A percentile compares a stretch with the other conserved stretches of the same genome.
phyloP scores from a whole-genome alignment of 129 eudicot genomes.

The Apium graveolens region DNA sequence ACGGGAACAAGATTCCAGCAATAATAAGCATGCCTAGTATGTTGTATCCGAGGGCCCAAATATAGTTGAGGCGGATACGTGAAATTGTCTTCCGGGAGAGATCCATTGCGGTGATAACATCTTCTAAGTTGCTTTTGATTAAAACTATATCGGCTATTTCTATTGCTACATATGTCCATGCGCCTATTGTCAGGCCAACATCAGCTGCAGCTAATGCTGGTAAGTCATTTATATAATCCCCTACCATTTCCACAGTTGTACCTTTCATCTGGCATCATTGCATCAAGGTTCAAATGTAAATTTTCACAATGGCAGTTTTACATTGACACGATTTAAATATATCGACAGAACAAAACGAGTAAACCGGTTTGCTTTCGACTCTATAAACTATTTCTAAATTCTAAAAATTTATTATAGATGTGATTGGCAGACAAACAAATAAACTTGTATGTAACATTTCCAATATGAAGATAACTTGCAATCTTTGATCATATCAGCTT shows the following conservation, averaged over 20 bases:
- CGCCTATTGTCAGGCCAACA: constrained; percentile 95
- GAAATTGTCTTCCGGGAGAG: constrained; percentile 73
- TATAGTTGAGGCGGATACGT: constrained; percentile 66
- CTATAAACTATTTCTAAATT: not conserved
- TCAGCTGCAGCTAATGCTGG: constrained; percentile 96
- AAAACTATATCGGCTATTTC: constrained; percentile 93
- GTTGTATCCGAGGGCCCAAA: constrained; percentile 98
- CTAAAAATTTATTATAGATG: not conserved
- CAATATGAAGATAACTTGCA: constrained; percentile 40
- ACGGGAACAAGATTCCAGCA: constrained; percentile 79
- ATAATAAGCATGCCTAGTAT: constrained; percentile 85
- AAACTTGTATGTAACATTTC: not conserved
- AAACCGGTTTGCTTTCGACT: not conserved
- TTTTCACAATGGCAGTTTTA: not conserved
- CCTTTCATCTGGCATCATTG: constrained; percentile 55
- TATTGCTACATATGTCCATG: constrained; percentile 92
- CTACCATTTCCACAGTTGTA: constrained; percentile 85
- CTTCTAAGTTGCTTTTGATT: constrained; percentile 77
- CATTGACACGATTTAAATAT: not conserved
- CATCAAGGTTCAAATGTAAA: not conserved
- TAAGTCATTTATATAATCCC: constrained; percentile 92
- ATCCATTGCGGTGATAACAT: constrained; percentile 86
- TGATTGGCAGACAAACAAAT: not conserved
- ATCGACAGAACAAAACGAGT: not conserved
- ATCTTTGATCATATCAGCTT: constrained; percentile 88